Evolutionary conservation across 2,329 filamentous ascomycete species (phyloP).

Genomic region (Tolypocladium amazonense): DNA sequence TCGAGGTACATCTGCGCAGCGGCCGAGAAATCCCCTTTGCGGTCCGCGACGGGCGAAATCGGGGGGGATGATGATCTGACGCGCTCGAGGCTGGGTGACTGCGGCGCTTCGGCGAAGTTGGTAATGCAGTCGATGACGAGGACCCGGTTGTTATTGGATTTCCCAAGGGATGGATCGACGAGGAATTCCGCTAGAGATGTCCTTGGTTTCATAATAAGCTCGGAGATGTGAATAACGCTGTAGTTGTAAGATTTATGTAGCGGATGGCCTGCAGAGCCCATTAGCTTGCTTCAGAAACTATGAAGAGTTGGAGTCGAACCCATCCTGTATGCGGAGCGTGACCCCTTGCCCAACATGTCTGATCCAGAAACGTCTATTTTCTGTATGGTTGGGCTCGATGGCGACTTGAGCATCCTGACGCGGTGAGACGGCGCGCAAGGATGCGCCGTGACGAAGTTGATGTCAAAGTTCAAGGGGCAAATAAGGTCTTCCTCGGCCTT

Average conservation of each 20-base stretch:
- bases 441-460: slow-evolving; percentile 56
- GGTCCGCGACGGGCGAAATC: slow-evolving; percentile 17
- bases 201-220: slow-evolving; percentile 38
- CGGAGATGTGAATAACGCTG: slow-evolving; percentile 46
- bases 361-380: slow-evolving; percentile 42
- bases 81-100: slow-evolving; percentile 35
- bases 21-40: slow-evolving; percentile 28
- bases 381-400: slow-evolving; percentile 48
- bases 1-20: slow-evolving; percentile 45
- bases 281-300: slow-evolving; percentile 4
- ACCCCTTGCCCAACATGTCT: slow-evolving; percentile 30
- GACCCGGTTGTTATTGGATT: slow-evolving; percentile 25
- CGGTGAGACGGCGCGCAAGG: slow-evolving; percentile 50
- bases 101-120: slow-evolving; percentile 33
- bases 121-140: slow-evolving; percentile 56
- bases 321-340: slow-evolving; percentile 35
- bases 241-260: slow-evolving; percentile 54
- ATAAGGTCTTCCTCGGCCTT: slow-evolving; percentile 29
- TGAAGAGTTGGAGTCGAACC: slow-evolving; percentile 22
- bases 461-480: slow-evolving; percentile 42
- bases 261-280: slow-evolving; percentile 38
- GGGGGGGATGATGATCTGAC: slow-evolving; percentile 16
- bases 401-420: slow-evolving; percentile 47
- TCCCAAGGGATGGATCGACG: slow-evolving; percentile 19
- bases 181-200: slow-evolving; percentile 38